Base-by-base conservation (phyloP, 2,329 filamentous ascomycete species). In the Colletotrichum liaoningense region DNA sequence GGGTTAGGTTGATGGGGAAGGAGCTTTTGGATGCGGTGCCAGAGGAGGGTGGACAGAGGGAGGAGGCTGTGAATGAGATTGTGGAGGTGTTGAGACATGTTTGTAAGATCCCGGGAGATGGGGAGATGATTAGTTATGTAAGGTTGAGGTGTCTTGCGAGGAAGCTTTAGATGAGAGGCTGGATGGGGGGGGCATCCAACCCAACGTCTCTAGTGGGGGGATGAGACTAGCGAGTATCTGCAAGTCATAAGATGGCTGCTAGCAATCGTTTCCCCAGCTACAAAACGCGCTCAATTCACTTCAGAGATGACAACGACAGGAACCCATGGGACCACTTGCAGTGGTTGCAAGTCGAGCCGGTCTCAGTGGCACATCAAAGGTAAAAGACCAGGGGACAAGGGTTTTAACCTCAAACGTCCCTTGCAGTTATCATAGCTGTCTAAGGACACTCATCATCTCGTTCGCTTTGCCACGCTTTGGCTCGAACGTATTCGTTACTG, bases 1-100 rank as follows among this genome's bases (percentile, higher is more conserved):
- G 92, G 92, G 83, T 93, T 30, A 83, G 88, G 76, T 80, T 94
- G 73, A 92, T 94, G 86, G 91, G 88, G 1, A 88, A 86, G 74
- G 81, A 84, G 75, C 87, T 92, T 62, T 83, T 94, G 69, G 89
- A 92, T 75, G 84, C 81, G 1, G 79, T 93, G 9, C 79, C 81
- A 2, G 83, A 82, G 38, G 84, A 82, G 35, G 80, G 78, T 59
- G 71, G 81, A 85, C 81, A 86, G 88, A 66, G 70, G 74, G 90
- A 92, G 73, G 84, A 80, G 56, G 87, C 84, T 6, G 85, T 92
- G 3, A 82, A 78, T 76, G 89, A 92, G 81, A 86, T 89, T 6
- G 85, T 86, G 9, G 86, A 88, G 60, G 82, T 90, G 5, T 79
- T 93, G 72, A 84, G 88, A 76, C 84, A 84, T 35, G 87, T 92